phyloP scores from a whole-genome alignment of 495 filamentous ascomycete genomes.

The Xylaria castorea region DNA sequence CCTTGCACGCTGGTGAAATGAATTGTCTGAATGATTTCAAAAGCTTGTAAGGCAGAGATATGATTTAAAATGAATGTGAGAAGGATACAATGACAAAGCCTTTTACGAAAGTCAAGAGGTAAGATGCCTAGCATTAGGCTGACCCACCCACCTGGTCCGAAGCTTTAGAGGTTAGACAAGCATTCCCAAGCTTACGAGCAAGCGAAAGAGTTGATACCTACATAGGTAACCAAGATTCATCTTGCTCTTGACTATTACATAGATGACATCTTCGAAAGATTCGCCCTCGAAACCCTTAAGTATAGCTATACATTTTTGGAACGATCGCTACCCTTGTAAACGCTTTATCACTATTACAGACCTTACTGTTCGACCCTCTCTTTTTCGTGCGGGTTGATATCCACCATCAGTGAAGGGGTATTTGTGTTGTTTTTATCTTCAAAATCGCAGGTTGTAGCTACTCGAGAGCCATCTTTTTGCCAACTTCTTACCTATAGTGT shows the following conservation, averaged over 20 bases:
- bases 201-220: too few relatives aligned
- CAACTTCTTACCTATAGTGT: background rate
- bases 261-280: background rate
- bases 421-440: background rate
- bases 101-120: too few relatives aligned
- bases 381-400: background rate
- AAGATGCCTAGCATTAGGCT: background rate
- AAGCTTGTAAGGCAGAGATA: too few relatives aligned
- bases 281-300: background rate
- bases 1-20: background rate
- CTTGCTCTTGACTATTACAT: background rate
- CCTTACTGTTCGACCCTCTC: background rate
- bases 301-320: background rate
- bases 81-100: background rate
- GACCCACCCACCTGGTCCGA: background rate
- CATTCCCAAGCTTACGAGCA: background rate
- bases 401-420: background rate
- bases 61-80: background rate
- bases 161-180: background rate
- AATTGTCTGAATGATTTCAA: background rate
- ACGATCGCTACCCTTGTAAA: too few relatives aligned
- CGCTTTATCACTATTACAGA: background rate
- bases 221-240: background rate
- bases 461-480: background rate
- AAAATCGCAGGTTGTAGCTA: background rate